Evolutionary conservation across 2,329 filamentous ascomycete species (phyloP).

Genomic region (Lachnellula suecica): DNA sequence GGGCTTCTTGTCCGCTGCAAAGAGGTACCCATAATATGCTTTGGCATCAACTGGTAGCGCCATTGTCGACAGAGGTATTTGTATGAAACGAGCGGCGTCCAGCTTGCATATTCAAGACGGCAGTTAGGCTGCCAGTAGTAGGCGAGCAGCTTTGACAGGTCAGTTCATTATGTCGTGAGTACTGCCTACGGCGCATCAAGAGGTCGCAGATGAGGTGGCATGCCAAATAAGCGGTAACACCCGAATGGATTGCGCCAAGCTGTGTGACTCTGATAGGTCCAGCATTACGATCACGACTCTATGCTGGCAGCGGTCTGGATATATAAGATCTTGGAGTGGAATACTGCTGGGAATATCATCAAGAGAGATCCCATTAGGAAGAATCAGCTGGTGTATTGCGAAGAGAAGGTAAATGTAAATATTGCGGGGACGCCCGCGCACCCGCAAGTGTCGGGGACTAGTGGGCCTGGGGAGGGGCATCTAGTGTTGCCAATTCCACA

Average conservation of each 20-base stretch:
- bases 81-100: slow-evolving; percentile 1
- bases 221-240: not conserved
- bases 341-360: too few species aligned
- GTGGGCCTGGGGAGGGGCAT: too few species aligned
- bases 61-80: slow-evolving; percentile 14
- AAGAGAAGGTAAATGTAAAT: too few species aligned
- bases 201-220: not conserved
- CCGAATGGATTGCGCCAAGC: not conserved
- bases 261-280: not conserved
- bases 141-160: not conserved
- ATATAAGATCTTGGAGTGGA: too few species aligned
- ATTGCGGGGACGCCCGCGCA: too few species aligned
- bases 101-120: slow-evolving; percentile 13
- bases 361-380: too few species aligned
- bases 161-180: slow-evolving; percentile 4
- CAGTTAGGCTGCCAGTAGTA: not conserved
- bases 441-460: too few species aligned
- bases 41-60: slow-evolving; percentile 27
- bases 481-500: too few species aligned
- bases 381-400: too few species aligned
- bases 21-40: slow-evolving; percentile 63
- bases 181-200: slow-evolving; percentile 4
- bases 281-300: not conserved
- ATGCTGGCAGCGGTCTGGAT: too few species aligned
- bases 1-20: slow-evolving; percentile 65